Evolutionary conservation across 352 stramenopile species (phyloP), one percentile per base, ranked within the genome.

Genomic region (Thraustotheca clavata): DNA sequence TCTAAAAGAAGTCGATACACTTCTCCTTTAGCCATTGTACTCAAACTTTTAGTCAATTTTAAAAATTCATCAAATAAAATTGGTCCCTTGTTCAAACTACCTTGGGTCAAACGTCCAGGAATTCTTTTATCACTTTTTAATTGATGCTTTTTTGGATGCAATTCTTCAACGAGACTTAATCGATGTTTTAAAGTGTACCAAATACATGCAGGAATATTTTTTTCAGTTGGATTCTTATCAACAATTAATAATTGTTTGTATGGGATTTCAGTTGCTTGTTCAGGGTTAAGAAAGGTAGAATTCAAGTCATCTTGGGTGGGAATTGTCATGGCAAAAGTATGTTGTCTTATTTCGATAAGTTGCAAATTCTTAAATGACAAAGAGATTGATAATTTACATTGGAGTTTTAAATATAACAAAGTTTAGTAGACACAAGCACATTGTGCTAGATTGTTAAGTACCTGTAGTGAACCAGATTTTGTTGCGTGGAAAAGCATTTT

Each of bases 291-390:
- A n/a, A n/a, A n/a, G n/a, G n/a, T n/a, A n/a, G 73, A 24, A 72
- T 76, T 27, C 83, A 81, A 9, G 62, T 90, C 33, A 71, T 93
- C 47, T 73, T 93, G 61, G 86, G 76, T 1, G 83, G 83, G 35
- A 81, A 93, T 60, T 89, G n/a, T n/a, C n/a, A n/a, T n/a, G n/a
- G n/a, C n/a, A n/a, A n/a, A n/a, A n/a, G n/a, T n/a, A n/a, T n/a
- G n/a, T n/a, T n/a, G n/a, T n/a, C n/a, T n/a, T n/a, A n/a, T n/a
- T n/a, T n/a, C n/a, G n/a, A n/a, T n/a, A n/a, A n/a, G n/a, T n/a
- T n/a, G n/a, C n/a, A n/a, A n/a, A n/a, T n/a, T n/a, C n/a, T n/a
- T n/a, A n/a, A n/a, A n/a, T n/a, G n/a, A n/a, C n/a, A n/a, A n/a
- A n/a, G n/a, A n/a, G n/a, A n/a, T n/a, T n/a, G n/a, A n/a, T n/a